Conservation (phyloP, 225 moss, liverwort and hornwort species). For the Bryoerythrophyllum caledonicum region DNA sequence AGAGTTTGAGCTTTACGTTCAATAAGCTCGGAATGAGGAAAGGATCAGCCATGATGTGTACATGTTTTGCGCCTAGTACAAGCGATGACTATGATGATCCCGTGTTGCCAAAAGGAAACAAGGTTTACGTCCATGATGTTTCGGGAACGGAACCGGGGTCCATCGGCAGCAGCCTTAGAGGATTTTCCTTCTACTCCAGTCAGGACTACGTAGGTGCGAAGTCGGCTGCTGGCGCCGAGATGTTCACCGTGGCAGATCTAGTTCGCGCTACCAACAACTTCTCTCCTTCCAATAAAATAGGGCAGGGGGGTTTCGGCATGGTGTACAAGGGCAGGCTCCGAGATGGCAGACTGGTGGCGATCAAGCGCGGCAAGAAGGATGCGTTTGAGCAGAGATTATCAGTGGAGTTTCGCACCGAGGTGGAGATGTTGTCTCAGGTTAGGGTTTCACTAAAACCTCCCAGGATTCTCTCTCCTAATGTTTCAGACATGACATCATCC, state of each 20-base stretch:
- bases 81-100: constrained; percentile 36
- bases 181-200: constrained; percentile 39
- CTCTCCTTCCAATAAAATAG: constrained; percentile 64
- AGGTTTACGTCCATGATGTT: constrained; percentile 32
- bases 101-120: constrained; percentile 12
- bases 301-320: constrained; percentile 70
- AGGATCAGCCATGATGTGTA: constrained; percentile 38
- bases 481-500: constrained; percentile 13
- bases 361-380: constrained; percentile 73
- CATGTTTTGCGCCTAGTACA: constrained; percentile 36
- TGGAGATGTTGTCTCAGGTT: constrained; percentile 84
- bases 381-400: constrained; percentile 67
- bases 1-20: not conserved
- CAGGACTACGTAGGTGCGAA: constrained; percentile 23
- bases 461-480: not conserved
- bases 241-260: constrained; percentile 56
- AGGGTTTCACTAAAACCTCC: constrained; percentile 16
- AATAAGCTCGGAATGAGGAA: constrained; percentile 16
- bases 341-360: constrained; percentile 62
- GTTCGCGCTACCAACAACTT: constrained; percentile 52
- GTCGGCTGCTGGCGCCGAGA: constrained; percentile 35
- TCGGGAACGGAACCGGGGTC: constrained; percentile 28
- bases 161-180: constrained; percentile 32
- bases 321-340: constrained; percentile 64
- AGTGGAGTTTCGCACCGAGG: constrained; percentile 75